Evolutionary conservation across 805 yeast species (phyloP), one percentile per base, ranked within the genome.

Genomic region (Clavispora carvajalis): DNA sequence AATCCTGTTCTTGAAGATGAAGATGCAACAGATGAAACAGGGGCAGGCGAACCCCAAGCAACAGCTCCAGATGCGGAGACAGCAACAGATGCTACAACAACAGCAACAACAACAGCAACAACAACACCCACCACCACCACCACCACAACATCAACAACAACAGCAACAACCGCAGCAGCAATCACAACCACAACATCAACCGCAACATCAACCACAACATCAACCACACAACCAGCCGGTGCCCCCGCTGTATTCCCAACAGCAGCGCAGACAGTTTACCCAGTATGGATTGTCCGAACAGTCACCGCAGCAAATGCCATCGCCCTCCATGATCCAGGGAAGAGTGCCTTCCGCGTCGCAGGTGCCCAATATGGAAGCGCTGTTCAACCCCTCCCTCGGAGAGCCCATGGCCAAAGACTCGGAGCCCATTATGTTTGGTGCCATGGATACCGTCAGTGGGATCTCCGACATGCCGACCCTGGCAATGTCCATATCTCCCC

Each of bases 11-110:
- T 53, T 69, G 39, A 70, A 59, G 45, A 52, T 48, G 54, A 37
- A 57, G 54, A 55, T 67, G 36, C 64, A 62, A 33, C 69, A 65
- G 42, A 58, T 67, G 64, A 60, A 60, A 33, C 59, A 51, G 37
- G 62, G 62, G 37, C 57, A 49, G 39, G 38, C 24, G 15, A 41
- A 31, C 13, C 40, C 37, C 15, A 35, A 19, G 15, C 42, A 40
- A 22, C 31, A 23, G 19, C 41, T 46, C 12, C 48, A 38, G 17
- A 25, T 33, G 19, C 36, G 40, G 19, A 55, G 38, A 26, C 43
- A 24, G 16, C 36, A 35, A 24, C 46, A 36, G 10, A 37, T 31
- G 29, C 55, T 36, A 18, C 54, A 38, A 17, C 45, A 42, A 10
- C 49, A 38, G 43, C 48, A 35, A 17, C 43, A 36, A 36, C 41